These are phyloP conservation scores for Porcisia deanei DNA, from an alignment of 208 protist genomes.

Conservation along the genomic window DNA sequence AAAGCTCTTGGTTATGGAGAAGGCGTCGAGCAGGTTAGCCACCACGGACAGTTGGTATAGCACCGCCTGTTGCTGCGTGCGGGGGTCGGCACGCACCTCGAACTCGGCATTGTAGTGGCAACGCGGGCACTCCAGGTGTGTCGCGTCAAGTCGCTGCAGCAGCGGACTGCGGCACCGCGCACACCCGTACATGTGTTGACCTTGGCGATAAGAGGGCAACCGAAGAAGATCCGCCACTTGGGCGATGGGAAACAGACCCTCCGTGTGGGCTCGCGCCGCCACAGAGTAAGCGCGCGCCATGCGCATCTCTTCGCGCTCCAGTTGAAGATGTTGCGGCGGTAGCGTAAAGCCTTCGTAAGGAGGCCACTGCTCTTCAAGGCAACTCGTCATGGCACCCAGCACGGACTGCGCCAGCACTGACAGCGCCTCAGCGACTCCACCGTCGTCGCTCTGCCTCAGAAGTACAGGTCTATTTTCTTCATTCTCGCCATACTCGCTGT, in stretches of 20 bases:
- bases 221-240: constrained; percentile 43
- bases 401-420: constrained; percentile 6
- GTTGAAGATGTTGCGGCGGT: constrained; percentile 32
- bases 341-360: constrained; percentile 43
- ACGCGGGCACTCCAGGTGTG: constrained; percentile 45
- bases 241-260: constrained; percentile 30
- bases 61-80: constrained; percentile 49
- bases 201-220: constrained; percentile 33
- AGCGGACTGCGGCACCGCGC: constrained; percentile 51
- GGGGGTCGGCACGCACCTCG: constrained; percentile 39
- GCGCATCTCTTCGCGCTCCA: constrained; percentile 37
- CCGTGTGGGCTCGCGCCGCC: constrained; percentile 23
- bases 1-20: constrained; percentile 55
- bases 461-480: not conserved
- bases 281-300: constrained; percentile 35
- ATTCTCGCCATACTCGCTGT: constrained; percentile 6
- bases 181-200: constrained; percentile 53
- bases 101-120: constrained; percentile 85
- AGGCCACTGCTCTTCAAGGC: constrained; percentile 63
- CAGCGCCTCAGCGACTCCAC: not conserved
- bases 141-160: constrained; percentile 36
- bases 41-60: constrained; percentile 69
- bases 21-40: constrained; percentile 50
- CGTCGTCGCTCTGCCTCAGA: not conserved
- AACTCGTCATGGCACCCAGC: constrained; percentile 15